Evolutionary conservation across 2,329 filamentous ascomycete species (phyloP), one percentile per base, ranked within the genome.

Genomic region (Paracoccidioides lutzii): DNA sequence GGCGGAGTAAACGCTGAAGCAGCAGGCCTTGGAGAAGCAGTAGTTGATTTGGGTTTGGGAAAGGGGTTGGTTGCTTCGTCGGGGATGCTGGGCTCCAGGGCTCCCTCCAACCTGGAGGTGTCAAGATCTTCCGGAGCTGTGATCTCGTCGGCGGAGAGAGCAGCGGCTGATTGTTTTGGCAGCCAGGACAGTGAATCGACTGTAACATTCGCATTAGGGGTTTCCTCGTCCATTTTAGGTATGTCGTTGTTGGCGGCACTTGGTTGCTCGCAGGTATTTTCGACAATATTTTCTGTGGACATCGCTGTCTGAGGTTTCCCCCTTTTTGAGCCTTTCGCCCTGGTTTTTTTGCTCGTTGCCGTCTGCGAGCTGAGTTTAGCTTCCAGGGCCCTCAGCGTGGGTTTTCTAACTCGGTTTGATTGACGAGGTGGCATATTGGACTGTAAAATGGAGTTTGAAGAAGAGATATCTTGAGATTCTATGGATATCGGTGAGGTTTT

Each of bases 361-460:
- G 28, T 35, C 49, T 41, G 38, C 9, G 52, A 30, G 55, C 51
- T 56, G 38, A 54, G 49, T 42, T 56, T 55, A 43, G 66, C 62
- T 58, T 69, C 67, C 22, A 65, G 60, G 6, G 67, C 66, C 35
- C 65, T 64, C 22, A 58, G 57, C 3, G 66, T 68, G 15, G 65
- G 65, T 49, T 67, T 67, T 45, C 65, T 64, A 35, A 63, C 43
- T 4, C 67, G 65, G 14, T 55, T 59, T 15, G 67, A 69, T 57
- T 40, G 44, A 35, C 35, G 51, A n/a, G 49, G 35, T 32, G 33
- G 33, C 10, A 35, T 46, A 2, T 6, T n/a, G 43, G 48, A 48
- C 38, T 12, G 37, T 49, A 10, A 9, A 22, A 14, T 7, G 41
- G n/a, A 43, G 44, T 42, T 45, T 38, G 46, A 4, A 2, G 38